Evolutionary conservation across 2,329 filamentous ascomycete genomes (phyloP).

Genomic region (Fusarium nygamai): DNA sequence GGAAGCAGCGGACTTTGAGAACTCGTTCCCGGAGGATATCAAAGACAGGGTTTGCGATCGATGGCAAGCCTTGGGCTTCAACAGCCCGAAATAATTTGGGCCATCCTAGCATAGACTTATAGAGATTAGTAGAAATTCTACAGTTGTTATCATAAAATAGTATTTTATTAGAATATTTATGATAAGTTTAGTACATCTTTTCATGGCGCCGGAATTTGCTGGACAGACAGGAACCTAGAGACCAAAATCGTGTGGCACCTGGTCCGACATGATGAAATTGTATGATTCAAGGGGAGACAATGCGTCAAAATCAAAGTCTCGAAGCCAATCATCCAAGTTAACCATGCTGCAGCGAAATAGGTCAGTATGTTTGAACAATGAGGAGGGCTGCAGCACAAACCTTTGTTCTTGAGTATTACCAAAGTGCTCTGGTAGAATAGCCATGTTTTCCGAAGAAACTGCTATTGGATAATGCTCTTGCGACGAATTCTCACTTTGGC

Average conservation of each 20-base stretch:
- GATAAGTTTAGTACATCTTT: neutral
- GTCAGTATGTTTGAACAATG: neutral
- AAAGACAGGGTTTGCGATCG: neutral
- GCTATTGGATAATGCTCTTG: neutral
- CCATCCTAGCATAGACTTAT: neutral
- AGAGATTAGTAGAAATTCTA: neutral
- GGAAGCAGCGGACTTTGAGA: conserved; percentile 44
- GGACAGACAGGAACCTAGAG: neutral
- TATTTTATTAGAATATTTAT: neutral
- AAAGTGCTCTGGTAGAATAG: neutral
- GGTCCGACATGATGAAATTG: conserved; percentile 32
- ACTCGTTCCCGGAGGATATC: conserved; percentile 46
- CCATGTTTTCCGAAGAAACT: neutral
- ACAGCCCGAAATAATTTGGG: neutral
- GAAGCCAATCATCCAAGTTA: conserved; percentile 27
- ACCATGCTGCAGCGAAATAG: neutral
- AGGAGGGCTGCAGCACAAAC: neutral
- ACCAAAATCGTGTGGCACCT: neutral
- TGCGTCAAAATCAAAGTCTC: conserved; percentile 21
- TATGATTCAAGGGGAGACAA: conserved; percentile 26
- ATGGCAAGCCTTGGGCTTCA: conserved; percentile 7
- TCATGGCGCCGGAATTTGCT: neutral
- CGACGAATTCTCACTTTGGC: neutral
- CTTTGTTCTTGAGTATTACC: neutral
- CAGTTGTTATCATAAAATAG: no score